Base-by-base conservation (phyloP, 83 land plant species). In the Thuja plicata region DNA sequence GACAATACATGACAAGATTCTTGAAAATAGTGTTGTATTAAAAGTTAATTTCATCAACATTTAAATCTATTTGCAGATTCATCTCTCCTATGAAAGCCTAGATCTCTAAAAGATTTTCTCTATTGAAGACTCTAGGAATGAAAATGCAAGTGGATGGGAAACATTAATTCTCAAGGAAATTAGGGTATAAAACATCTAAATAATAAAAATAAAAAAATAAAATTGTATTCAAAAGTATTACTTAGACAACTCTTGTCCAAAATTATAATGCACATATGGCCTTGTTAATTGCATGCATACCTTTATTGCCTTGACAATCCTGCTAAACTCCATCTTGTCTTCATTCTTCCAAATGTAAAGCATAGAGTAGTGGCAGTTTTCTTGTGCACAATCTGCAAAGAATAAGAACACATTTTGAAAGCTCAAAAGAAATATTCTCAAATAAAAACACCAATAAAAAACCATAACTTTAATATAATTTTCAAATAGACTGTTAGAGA, bases 271-370 rank as follows among this genome's bases (percentile, higher is more conserved):
- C 40, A 38, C 2, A 2, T 38, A 38, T 38, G 40, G 76, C 8
- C 34, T 34, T n/a, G 12, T 7, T 71, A 71, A 71, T 71, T 30
- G 34, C 8, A n/a, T 88, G 40, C 66, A 43, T 40, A 94, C 96
- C 95, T 94, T 94, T 60, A 94, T 86, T 40, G 95, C 96, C 88
- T 94, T 93, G 38, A 93, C 76, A 83, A 93, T 89, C 71, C 90
- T 95, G 91, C 92, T 92, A 86, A 95, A 94, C 81, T 95, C 96
- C 89, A 92, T 43, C 83, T 95, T 94, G 85, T 95, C 97, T 87
- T 95, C 97, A 37, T 95, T 95, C 88, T 95, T 95, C 48, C 97
- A 60, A 94, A 91, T 2, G 97, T 95, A 87, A 95, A 89, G 88
- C 97, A 94, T 74, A 95, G 85, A 86, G 90, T 92, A 6, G 97